Evolutionary conservation across 495 filamentous ascomycete species (phyloP).

Genomic region (Aspergillus avenaceus): DNA sequence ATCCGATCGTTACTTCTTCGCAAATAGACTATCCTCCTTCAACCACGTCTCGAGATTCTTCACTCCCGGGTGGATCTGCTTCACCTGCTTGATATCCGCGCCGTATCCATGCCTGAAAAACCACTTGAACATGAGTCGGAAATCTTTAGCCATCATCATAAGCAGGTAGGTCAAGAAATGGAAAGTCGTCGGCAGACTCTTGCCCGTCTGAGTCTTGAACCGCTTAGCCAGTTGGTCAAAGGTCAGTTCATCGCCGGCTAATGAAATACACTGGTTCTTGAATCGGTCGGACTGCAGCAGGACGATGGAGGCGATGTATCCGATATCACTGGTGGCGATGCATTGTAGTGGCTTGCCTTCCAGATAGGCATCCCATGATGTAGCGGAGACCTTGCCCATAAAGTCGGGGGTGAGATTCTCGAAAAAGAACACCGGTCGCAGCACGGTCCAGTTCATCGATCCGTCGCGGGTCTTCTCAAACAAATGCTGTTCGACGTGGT

Average conservation of each 20-base stretch:
- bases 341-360: conserved; percentile 53
- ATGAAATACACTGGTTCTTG: conserved; percentile 40
- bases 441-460: conserved; percentile 54
- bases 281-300: conserved; percentile 45
- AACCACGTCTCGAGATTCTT: conserved; percentile 59
- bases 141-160: conserved; percentile 44
- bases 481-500: conserved; percentile 62
- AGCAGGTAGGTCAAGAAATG: conserved; percentile 30
- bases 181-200: conserved; percentile 46
- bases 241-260: conserved; percentile 59
- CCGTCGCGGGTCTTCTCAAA: conserved; percentile 25
- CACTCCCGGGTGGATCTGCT: conserved; percentile 45
- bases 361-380: conserved; percentile 41
- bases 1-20: too few relatives aligned
- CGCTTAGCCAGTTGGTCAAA: conserved; percentile 41
- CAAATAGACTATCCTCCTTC: conserved; percentile 49
- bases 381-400: conserved; percentile 52
- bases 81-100: conserved; percentile 52
- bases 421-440: conserved; percentile 64
- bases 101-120: conserved; percentile 58
- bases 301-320: conserved; percentile 56
- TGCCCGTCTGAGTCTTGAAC: conserved; percentile 47
- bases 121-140: conserved; percentile 59
- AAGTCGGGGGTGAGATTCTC: conserved; percentile 59
- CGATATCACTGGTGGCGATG: conserved; percentile 57